These are phyloP conservation scores for Periconia sp. DNA, from an alignment of 2,329 filamentous ascomycete genomes.

Conservation along the genomic window DNA sequence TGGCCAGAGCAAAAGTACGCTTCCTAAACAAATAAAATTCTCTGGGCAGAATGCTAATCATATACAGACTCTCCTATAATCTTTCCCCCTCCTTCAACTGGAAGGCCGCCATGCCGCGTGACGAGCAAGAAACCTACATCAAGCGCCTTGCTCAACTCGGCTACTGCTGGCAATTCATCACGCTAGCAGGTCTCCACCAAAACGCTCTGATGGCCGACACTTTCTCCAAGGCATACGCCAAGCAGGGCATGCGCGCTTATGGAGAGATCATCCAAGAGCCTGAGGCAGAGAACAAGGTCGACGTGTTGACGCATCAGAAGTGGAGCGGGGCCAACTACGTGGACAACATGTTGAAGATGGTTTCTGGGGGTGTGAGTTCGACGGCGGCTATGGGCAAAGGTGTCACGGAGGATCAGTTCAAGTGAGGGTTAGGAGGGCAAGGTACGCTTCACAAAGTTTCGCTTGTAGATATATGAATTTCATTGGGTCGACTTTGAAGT, in stretches of 20 bases:
- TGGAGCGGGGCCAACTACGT: conserved; percentile 96
- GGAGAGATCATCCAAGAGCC: conserved; percentile 97
- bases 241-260: conserved; percentile 92
- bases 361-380: conserved; percentile 87
- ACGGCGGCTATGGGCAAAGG: conserved; percentile 97
- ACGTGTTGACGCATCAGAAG: conserved; percentile 99
- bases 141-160: conserved; percentile 82
- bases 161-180: conserved; percentile 99
- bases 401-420: conserved; percentile 97
- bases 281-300: conserved; percentile 87
- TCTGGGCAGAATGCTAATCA: conserved; percentile 7
- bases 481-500: neutral
- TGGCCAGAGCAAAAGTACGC: conserved; percentile 95
- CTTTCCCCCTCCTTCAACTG: conserved; percentile 99
- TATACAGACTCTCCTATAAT: conserved; percentile 88
- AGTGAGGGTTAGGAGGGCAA: conserved; percentile 50
- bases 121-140: conserved; percentile 98
- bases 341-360: conserved; percentile 96
- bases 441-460: no score
- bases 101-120: conserved; percentile 92
- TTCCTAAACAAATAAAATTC: conserved; percentile 2
- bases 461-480: neutral
- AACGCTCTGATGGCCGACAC: conserved; percentile 90
- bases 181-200: conserved; percentile 94
- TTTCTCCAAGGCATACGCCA: conserved; percentile 82